Percentiles rank a stretch among this genome's conserved stretches.
These are phyloP conservation scores for Stentor coeruleus DNA, from an alignment of 73 alveolate species.

Conservation along the genomic window DNA sequence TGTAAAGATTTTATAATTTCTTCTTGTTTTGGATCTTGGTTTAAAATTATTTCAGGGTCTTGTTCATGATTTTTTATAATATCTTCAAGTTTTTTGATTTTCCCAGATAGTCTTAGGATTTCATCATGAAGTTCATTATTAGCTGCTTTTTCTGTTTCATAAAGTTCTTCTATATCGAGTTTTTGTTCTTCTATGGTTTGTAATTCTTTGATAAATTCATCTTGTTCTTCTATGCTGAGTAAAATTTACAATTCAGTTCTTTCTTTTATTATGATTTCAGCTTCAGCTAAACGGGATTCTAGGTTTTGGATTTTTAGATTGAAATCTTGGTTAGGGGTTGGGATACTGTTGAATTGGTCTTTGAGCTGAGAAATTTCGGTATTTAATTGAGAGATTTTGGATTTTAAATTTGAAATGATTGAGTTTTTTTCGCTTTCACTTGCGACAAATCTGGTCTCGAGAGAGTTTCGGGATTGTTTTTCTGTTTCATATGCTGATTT, in stretches of 20 bases:
- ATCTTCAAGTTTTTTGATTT: neutral
- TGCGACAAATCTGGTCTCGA: neutral
- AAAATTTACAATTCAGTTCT: neutral
- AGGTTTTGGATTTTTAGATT: no score
- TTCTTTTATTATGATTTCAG: no score
- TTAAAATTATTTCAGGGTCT: neutral
- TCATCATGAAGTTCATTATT: neutral
- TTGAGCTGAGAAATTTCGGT: no score
- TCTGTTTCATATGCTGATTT: neutral
- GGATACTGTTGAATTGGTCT: no score
- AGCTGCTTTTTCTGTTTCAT: neutral
- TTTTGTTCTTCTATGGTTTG: no score
- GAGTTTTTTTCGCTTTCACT: neutral
- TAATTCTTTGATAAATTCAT: no score
- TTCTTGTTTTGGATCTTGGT: neutral
- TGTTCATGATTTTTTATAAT: neutral
- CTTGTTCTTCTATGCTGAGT: no score
- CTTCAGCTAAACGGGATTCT: no score
- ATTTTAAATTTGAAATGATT: no score
- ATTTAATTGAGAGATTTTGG: no score
- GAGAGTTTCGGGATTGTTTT: neutral
- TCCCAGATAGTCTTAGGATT: neutral
- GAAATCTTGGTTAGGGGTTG: no score
- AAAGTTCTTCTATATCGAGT: neutral
- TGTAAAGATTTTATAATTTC: neutral